phyloP scores from a whole-genome alignment of 208 protist species.

The Acanthamoeba healyi region DNA sequence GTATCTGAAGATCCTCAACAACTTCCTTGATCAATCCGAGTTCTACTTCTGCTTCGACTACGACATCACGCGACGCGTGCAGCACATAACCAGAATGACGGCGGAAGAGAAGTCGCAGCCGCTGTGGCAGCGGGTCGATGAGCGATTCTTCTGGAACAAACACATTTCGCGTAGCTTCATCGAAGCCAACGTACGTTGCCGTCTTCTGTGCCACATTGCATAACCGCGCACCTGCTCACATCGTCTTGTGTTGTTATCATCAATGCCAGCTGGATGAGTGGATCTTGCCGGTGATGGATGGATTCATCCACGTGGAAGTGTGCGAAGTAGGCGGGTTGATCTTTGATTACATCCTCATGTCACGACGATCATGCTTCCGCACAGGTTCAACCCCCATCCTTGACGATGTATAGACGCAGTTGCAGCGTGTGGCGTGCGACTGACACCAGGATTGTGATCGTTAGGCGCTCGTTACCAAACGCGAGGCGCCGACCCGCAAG shows the following conservation, averaged over 20 bases:
- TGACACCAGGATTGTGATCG: too few species aligned
- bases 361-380: constrained; percentile 27
- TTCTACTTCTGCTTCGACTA: constrained; percentile 70
- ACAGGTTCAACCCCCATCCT: constrained; percentile 9
- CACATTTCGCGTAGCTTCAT: constrained; percentile 75
- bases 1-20: constrained; percentile 52
- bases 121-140: constrained; percentile 69
- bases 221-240: too few species aligned
- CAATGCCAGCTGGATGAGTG: constrained; percentile 72
- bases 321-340: neutral
- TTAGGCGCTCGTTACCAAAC: constrained; percentile 86
- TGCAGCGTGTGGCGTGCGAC: too few species aligned
- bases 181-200: constrained; percentile 43
- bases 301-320: constrained; percentile 78
- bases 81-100: neutral
- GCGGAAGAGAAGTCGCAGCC: constrained; percentile 14
- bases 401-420: too few species aligned
- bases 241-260: too few species aligned
- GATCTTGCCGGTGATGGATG: constrained; percentile 82
- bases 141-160: constrained; percentile 86
- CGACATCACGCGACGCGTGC: constrained; percentile 22
- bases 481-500: constrained; percentile 85
- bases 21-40: constrained; percentile 35
- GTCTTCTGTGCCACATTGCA: too few species aligned
- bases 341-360: constrained; percentile 69